Conservation (phyloP, 495 filamentous ascomycete species). For the Aspergillus incahuasiensis region DNA sequence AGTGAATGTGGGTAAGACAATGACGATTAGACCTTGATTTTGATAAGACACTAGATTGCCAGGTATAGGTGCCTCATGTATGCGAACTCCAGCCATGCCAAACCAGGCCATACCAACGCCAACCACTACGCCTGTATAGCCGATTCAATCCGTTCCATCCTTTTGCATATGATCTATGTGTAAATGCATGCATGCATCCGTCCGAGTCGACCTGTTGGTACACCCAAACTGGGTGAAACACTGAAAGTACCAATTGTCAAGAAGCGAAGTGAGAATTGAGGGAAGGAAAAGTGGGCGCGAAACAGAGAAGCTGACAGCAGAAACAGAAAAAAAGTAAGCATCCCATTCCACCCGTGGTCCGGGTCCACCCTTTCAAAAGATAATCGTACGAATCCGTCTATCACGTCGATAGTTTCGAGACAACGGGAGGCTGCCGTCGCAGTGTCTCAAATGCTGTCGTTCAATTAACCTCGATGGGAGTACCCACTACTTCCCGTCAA, state of each 20-base stretch:
- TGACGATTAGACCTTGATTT: too few relatives aligned
- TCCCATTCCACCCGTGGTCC: not conserved
- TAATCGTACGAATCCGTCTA: not conserved
- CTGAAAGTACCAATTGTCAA: not conserved
- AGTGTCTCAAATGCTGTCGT: slow-evolving; percentile 1
- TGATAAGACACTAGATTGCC: too few relatives aligned
- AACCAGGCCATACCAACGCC: not conserved
- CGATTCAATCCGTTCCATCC: not conserved
- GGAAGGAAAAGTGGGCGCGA: not conserved
- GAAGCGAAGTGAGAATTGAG: not conserved
- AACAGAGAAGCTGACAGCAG: not conserved
- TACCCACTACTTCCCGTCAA: not conserved
- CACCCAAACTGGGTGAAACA: not conserved
- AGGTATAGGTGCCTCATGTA: too few relatives aligned
- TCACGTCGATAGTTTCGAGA: not conserved
- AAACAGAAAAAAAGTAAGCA: slow-evolving; percentile 2
- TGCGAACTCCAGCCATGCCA: not conserved
- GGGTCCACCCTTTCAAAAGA: too few relatives aligned
- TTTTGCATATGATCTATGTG: not conserved
- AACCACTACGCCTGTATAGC: not conserved
- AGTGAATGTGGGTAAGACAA: too few relatives aligned
- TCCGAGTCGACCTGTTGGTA: not conserved
- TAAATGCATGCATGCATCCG: not conserved
- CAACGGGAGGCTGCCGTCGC: not conserved
- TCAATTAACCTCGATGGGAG: slow-evolving; percentile 9